phyloP scores from a whole-genome alignment of 306 rosid genomes.

The Corylus avellana region DNA sequence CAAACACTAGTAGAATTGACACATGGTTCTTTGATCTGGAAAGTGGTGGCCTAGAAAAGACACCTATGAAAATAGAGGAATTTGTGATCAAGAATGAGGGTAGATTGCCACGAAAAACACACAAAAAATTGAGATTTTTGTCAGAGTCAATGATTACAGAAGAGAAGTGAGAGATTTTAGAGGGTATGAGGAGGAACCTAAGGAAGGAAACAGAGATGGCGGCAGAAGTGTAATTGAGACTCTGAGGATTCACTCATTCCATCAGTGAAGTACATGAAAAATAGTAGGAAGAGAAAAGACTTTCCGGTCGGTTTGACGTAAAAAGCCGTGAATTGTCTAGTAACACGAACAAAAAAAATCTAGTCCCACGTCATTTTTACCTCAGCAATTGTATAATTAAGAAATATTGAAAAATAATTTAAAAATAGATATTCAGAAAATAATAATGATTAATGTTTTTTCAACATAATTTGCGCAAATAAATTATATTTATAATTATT shows the following conservation, averaged over 20 bases:
- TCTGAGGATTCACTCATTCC: not conserved
- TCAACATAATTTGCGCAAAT: too few species aligned
- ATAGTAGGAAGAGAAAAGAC: not conserved
- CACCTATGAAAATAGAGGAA: not conserved
- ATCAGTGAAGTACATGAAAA: not conserved
- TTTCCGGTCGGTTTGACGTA: not conserved
- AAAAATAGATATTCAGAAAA: too few species aligned
- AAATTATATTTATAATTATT: too few species aligned
- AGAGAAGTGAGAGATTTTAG: not conserved
- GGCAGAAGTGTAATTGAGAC: conserved; percentile 12
- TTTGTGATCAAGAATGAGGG: not conserved
- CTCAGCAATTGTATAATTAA: too few species aligned
- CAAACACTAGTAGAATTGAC: not conserved
- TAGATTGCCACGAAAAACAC: too few species aligned
- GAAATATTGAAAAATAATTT: too few species aligned
- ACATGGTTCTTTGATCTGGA: not conserved
- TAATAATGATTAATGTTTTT: too few species aligned
- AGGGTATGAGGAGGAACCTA: conserved; percentile 12
- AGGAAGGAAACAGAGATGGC: conserved; percentile 16
- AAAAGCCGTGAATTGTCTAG: not conserved
- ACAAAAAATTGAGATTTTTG: not conserved
- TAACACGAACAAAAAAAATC: not conserved
- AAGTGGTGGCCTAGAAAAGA: not conserved
- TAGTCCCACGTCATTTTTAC: too few species aligned
- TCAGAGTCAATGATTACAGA: not conserved